Percentiles rank a stretch among this genome's conserved stretches.
These are phyloP conservation scores for Lactarius indigo DNA, from an alignment of 768 basidiomycete species.

Conservation along the genomic window DNA sequence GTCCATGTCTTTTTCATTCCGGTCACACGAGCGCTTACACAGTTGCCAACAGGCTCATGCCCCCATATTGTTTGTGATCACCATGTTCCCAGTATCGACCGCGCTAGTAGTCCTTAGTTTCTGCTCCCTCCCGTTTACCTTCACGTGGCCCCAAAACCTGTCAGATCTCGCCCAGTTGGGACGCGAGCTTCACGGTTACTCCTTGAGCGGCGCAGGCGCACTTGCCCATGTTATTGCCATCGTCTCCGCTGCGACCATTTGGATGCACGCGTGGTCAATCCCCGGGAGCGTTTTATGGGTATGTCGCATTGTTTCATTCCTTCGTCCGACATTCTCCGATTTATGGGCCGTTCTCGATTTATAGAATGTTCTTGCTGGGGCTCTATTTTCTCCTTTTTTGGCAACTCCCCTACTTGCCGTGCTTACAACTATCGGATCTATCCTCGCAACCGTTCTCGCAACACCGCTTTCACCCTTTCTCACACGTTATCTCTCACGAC, in stretches of 20 bases:
- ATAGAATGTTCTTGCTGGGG: slow-evolving; percentile 88
- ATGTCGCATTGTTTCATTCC: slow-evolving; percentile 30
- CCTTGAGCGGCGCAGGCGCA: slow-evolving; percentile 61
- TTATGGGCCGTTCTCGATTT: slow-evolving; percentile 1
- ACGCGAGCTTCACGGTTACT: slow-evolving; percentile 71
- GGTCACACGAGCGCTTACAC: slow-evolving; percentile 25
- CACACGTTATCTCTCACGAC: slow-evolving; percentile 75
- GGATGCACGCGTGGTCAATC: slow-evolving; percentile 98
- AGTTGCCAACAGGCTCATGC: slow-evolving; percentile 42
- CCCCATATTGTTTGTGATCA: slow-evolving; percentile 65
- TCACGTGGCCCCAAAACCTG: slow-evolving; percentile 72
- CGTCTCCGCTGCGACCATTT: slow-evolving; percentile 78
- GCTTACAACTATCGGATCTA: slow-evolving; percentile 84
- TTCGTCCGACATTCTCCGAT: slow-evolving; percentile 3
- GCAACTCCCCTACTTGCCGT: slow-evolving; percentile 79
- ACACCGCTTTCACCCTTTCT: slow-evolving; percentile 84
- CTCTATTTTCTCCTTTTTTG: slow-evolving; percentile 75
- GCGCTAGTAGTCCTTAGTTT: slow-evolving; percentile 43
- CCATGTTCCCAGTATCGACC: slow-evolving; percentile 69
- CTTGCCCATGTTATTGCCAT: slow-evolving; percentile 78
- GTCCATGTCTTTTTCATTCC: slow-evolving; percentile 16
- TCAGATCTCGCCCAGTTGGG: slow-evolving; percentile 74
- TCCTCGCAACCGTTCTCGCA: slow-evolving; percentile 75
- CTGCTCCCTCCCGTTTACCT: slow-evolving; percentile 62
- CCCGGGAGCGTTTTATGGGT: slow-evolving; percentile 94